Conservation (phyloP, 1,284 basidiomycete species). For the Stygiomarasmius scandens region DNA sequence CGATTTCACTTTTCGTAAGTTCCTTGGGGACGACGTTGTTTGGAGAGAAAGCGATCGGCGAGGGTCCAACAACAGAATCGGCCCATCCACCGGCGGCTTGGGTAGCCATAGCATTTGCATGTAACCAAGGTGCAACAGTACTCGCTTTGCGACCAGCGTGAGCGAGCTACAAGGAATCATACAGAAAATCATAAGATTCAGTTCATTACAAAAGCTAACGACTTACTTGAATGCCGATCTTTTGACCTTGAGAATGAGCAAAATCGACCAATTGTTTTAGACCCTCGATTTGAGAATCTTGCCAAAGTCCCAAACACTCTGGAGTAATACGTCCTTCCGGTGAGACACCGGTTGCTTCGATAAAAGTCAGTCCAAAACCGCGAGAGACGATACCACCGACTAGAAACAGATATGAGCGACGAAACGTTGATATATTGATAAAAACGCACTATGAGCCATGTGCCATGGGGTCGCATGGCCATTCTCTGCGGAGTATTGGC, state of each 20-base stretch:
- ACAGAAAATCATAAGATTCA: constrained; percentile 18
- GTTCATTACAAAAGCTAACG: background rate
- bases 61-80: constrained; percentile 23
- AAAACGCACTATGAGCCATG: constrained; percentile 41
- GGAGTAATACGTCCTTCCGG: constrained; percentile 60
- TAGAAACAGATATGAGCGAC: constrained; percentile 19
- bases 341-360: constrained; percentile 64
- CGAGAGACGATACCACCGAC: constrained; percentile 52
- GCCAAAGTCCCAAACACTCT: constrained; percentile 71
- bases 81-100: constrained; percentile 1
- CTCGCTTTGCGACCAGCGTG: constrained; percentile 83
- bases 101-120: constrained; percentile 15
- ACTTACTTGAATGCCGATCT: constrained; percentile 63
- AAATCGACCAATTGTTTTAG: constrained; percentile 76
- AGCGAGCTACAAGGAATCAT: constrained; percentile 62
- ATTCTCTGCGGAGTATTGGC: constrained; percentile 65
- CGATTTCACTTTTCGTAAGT: constrained; percentile 48
- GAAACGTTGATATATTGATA: background rate
- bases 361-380: constrained; percentile 55
- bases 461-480: constrained; percentile 50
- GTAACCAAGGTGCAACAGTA: constrained; percentile 61
- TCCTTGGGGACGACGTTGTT: constrained; percentile 2
- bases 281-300: constrained; percentile 70
- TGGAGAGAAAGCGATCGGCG: constrained; percentile 2
- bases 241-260: constrained; percentile 69